Base-by-base conservation (phyloP, 177 flowering plant species). In the Vitis hybrid region DNA sequence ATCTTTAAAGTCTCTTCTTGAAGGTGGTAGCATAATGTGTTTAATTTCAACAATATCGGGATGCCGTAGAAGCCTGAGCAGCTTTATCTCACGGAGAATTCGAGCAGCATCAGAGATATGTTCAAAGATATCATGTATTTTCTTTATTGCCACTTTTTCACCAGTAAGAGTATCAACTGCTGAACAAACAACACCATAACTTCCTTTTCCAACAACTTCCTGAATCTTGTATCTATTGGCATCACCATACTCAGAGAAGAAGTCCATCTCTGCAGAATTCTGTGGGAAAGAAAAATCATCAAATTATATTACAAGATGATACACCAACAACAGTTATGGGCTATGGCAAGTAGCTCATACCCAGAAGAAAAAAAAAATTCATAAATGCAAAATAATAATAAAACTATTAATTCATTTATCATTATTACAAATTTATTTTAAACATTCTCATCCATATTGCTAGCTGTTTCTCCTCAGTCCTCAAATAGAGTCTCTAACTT, bases 241-340 rank as follows among this genome's bases (percentile, higher is more conserved):
- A 77, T 87, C 91, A 49, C 88, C 91, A 76, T 86, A 87, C n/a
- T 87, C 89, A 35, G 91, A 81, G 80, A 87, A 87, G 67, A 87
- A 87, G 46, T 87, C 91, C 85, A 80, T 73, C 75, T 85, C 91
- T 24, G 77, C 17, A 0, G 83, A 70, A 72, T 46, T 76, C 91
- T 87, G 84, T 13, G 27, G 64, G 61, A 74, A 32, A 73, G 7
- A 60, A 65, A 60, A 11, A 48, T n/a, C 17, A 12, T 5, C 11
- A n/a, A 58, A 21, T 11, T 5, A n/a, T 10, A 6, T 65, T 6
- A n/a, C 12, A 11, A 50, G 27, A 19, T 17, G 24, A 8, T 56
- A 12, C 69, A 66, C 46, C 46, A 40, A 7, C 46, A 40, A 40
- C 8, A 4, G 46, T 40, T 40, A 40, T 40, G 46, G 46, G 46